These are phyloP conservation scores for Lagerstroemia speciosa DNA, from an alignment of 345 rosid genomes.

Conservation along the genomic window DNA sequence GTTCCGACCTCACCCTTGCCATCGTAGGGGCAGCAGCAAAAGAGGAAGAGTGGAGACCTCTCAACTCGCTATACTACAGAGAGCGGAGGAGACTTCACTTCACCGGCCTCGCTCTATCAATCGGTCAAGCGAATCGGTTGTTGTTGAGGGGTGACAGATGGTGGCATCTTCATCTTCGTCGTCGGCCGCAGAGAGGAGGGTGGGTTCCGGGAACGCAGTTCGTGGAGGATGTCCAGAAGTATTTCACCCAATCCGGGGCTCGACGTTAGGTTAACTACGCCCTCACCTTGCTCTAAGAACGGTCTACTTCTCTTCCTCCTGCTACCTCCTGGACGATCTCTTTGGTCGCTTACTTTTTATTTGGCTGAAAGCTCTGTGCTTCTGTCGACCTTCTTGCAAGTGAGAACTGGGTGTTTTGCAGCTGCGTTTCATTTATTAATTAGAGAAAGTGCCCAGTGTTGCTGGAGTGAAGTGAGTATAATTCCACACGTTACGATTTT, in stretches of 20 bases:
- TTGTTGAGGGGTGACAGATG: constrained; percentile 4
- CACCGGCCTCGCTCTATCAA: not conserved
- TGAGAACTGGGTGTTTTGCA: too few species aligned
- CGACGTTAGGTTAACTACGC: constrained; percentile 67
- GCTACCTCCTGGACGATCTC: not conserved
- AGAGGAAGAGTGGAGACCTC: too few species aligned
- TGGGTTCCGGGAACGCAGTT: constrained; percentile 84
- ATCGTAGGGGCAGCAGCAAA: too few species aligned
- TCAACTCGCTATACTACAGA: too few species aligned
- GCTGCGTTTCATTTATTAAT: too few species aligned
- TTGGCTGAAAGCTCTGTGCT: not conserved
- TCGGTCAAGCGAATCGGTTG: not conserved
- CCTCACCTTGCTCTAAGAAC: constrained; percentile 83
- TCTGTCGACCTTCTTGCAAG: too few species aligned
- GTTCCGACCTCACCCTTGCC: too few species aligned
- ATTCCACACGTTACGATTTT: too few species aligned
- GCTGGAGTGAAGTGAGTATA: too few species aligned
- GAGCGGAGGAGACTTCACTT: not conserved
- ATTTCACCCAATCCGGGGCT: constrained; percentile 58
- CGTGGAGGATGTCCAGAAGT: constrained; percentile 68
- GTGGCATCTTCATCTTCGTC: constrained; percentile 19
- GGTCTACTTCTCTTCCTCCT: constrained; percentile 25
- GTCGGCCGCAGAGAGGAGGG: constrained; percentile 60
- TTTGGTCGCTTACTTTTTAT: not conserved
- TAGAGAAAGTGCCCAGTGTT: too few species aligned